Evolutionary conservation across 2,329 filamentous ascomycete genomes (phyloP).

Genomic region (Domatiomyces globalis): DNA sequence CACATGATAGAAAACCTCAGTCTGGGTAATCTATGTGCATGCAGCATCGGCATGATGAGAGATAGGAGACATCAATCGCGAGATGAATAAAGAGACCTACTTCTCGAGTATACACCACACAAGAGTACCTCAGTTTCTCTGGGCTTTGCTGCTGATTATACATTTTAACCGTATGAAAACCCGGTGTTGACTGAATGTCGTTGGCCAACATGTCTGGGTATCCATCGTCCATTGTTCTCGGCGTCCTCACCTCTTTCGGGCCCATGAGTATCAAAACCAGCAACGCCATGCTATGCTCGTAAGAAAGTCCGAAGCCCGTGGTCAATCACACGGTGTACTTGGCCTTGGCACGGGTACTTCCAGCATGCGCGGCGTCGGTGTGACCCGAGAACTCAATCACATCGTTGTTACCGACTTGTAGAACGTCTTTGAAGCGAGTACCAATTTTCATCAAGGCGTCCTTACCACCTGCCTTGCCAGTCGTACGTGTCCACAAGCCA

Average conservation of each 20-base stretch:
- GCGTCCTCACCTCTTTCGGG: not conserved
- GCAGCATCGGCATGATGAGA: too few relatives aligned
- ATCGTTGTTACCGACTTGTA: conserved; percentile 64
- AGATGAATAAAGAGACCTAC: not conserved
- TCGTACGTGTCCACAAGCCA: conserved; percentile 91
- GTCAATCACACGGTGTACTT: conserved; percentile 64
- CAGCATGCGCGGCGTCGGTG: conserved; percentile 81
- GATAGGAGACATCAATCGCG: not conserved
- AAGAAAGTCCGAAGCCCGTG: not conserved
- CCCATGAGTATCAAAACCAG: not conserved
- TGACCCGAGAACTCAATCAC: conserved; percentile 90
- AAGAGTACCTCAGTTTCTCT: not conserved
- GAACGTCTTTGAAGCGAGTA: conserved; percentile 78
- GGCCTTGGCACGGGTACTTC: conserved; percentile 88
- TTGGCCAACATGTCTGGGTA: not conserved
- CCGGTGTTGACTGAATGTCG: not conserved
- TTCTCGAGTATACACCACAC: not conserved
- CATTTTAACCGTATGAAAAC: not conserved
- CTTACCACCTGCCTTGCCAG: conserved; percentile 78
- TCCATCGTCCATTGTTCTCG: not conserved
- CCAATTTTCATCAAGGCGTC: conserved; percentile 76
- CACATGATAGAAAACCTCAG: too few relatives aligned
- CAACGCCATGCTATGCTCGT: not conserved
- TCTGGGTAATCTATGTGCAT: too few relatives aligned
- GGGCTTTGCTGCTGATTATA: not conserved